phyloP scores from a whole-genome alignment of 306 rosid species.

The Casuarina equisetifolia region DNA sequence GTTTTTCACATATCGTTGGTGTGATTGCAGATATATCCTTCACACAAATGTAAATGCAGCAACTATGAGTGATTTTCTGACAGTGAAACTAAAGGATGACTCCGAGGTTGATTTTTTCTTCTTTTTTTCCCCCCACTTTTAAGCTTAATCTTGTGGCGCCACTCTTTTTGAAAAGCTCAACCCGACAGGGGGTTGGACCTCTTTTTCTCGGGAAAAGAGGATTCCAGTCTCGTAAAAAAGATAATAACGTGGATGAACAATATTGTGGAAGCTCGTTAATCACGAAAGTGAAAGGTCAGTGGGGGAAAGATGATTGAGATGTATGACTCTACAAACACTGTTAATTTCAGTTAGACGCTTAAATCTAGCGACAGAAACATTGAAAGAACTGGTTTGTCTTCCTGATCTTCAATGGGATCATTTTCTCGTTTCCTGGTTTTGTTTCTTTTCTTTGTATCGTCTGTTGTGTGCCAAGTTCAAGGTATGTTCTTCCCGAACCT shows the following conservation, averaged over 20 bases:
- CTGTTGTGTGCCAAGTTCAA: constrained; percentile 62
- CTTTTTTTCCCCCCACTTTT: background rate
- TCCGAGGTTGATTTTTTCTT: constrained; percentile 15
- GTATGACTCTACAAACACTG: constrained; percentile 40
- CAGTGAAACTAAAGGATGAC: constrained; percentile 14
- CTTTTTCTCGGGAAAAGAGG: constrained; percentile 44
- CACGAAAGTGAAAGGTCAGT: constrained; percentile 36
- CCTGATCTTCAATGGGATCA: constrained; percentile 56
- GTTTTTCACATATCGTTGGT: background rate
- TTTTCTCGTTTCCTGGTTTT: constrained; percentile 36
- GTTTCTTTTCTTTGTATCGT: constrained; percentile 43
- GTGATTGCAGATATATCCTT: background rate
- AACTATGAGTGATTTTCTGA: background rate
- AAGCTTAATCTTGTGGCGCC: constrained; percentile 26
- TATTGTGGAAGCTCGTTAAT: constrained; percentile 33
- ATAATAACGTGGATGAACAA: constrained; percentile 56
- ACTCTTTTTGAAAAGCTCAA: constrained; percentile 16
- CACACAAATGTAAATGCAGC: too few species aligned
- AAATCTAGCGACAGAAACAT: constrained; percentile 20
- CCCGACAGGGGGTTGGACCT: constrained; percentile 22
- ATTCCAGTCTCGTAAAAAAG: constrained; percentile 49
- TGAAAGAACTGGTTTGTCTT: constrained; percentile 36
- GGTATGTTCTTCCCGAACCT: constrained; percentile 49
- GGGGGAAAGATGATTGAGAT: constrained; percentile 36
- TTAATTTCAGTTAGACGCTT: constrained; percentile 21